These are phyloP conservation scores for Ganoderma meredithae DNA, from an alignment of 1,284 basidiomycete species.

Conservation along the genomic window DNA sequence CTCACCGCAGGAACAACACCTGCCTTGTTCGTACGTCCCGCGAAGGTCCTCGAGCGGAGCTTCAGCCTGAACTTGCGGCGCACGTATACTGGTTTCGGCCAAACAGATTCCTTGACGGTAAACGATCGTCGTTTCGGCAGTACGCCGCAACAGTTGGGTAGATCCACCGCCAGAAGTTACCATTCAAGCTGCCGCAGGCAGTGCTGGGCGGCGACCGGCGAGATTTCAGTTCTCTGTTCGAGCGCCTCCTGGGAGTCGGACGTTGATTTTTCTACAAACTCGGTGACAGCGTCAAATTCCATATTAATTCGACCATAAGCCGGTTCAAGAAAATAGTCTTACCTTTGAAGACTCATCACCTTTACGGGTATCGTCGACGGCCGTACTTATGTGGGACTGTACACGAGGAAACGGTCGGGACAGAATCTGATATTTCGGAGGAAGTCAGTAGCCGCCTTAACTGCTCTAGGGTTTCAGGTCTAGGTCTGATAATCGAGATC, in stretches of 20 bases:
- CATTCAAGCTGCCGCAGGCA: background rate
- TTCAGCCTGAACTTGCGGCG: background rate
- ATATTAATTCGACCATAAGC: background rate
- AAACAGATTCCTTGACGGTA: background rate
- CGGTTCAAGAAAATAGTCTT: background rate
- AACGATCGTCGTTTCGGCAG: background rate
- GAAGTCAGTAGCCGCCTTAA: background rate
- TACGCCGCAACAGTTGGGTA: background rate
- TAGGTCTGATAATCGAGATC: slow-evolving; percentile 2
- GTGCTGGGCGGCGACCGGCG: background rate
- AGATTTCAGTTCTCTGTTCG: background rate
- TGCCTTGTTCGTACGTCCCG: background rate
- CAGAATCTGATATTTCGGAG: background rate
- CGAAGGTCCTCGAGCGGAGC: slow-evolving; percentile 5
- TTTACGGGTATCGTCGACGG: background rate
- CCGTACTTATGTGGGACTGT: background rate
- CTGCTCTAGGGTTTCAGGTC: background rate
- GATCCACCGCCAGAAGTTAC: background rate
- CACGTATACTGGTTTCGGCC: background rate
- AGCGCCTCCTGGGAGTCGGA: slow-evolving; percentile 4
- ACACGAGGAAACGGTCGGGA: background rate
- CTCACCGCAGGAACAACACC: slow-evolving; percentile 20
- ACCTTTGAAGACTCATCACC: background rate
- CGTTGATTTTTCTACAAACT: slow-evolving; percentile 3
- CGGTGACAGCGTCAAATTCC: background rate